A percentile compares a stretch with the other conserved stretches of the same genome.
These are phyloP conservation scores for Trichoderma orchidacearum DNA, from an alignment of 495 filamentous ascomycete genomes.

Conservation along the genomic window DNA sequence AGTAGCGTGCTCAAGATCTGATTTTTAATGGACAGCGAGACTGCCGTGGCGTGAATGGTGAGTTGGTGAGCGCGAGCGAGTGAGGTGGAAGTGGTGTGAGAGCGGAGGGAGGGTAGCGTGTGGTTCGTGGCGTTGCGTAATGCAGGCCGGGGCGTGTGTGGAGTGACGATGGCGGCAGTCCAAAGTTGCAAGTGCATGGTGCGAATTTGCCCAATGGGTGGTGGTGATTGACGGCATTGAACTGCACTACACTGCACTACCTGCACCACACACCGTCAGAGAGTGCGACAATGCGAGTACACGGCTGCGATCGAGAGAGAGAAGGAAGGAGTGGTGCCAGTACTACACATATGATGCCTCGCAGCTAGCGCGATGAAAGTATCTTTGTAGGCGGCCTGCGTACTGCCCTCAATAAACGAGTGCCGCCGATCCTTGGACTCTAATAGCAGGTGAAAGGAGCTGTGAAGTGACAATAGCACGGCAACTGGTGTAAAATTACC, in stretches of 20 bases:
- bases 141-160: neutral
- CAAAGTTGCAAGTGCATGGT: too few relatives aligned
- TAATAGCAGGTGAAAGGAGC: too few relatives aligned
- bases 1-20: neutral
- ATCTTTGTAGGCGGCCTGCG: too few relatives aligned
- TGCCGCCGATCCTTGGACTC: too few relatives aligned
- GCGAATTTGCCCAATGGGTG: too few relatives aligned
- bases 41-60: neutral
- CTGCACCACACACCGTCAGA: neutral
- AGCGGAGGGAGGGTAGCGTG: neutral
- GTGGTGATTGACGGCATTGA: neutral
- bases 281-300: neutral
- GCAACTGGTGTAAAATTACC: neutral
- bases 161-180: neutral
- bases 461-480: neutral
- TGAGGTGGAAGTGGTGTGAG: neutral
- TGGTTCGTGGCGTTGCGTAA: neutral
- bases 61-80: too few relatives aligned
- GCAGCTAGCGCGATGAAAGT: too few relatives aligned
- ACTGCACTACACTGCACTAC: too few relatives aligned
- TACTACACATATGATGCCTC: too few relatives aligned
- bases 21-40: neutral
- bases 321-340: too few relatives aligned
- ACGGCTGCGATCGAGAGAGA: too few relatives aligned
- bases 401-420: too few relatives aligned